Conservation (phyloP, 208 protist species). For the Tritrichomonas foetus region DNA sequence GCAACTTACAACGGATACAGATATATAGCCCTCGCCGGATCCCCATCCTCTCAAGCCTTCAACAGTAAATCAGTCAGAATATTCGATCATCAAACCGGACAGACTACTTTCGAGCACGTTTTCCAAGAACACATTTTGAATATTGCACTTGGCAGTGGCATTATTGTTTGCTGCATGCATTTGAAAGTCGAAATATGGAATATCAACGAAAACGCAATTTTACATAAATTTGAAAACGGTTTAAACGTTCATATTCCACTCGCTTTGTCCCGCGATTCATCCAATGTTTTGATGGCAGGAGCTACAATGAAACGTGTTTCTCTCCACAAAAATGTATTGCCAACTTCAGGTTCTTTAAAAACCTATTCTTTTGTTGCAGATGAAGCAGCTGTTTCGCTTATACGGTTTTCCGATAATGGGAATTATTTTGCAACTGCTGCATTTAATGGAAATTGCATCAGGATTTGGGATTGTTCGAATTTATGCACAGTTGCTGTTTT, state of each 20-base stretch:
- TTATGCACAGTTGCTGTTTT: neutral
- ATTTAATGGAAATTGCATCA: neutral
- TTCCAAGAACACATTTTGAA: neutral
- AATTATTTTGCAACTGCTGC: neutral
- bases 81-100: neutral
- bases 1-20: slow-evolving; percentile 8
- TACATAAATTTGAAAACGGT: neutral
- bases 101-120: neutral
- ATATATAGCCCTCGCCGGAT: neutral
- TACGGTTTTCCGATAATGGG: neutral
- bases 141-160: neutral
- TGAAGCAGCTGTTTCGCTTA: neutral
- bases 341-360: too few species aligned
- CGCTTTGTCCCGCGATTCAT: neutral
- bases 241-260: neutral
- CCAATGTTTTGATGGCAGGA: neutral
- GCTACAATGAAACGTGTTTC: neutral
- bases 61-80: slow-evolving; percentile 21
- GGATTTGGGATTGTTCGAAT: neutral
- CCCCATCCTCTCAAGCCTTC: neutral
- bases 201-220: neutral
- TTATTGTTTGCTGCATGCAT: neutral
- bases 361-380: neutral
- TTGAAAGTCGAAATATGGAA: neutral
- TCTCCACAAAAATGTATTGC: neutral